Conservation (phyloP, 2,329 filamentous ascomycete species). For the Cylindrodendrum hubeiense region DNA sequence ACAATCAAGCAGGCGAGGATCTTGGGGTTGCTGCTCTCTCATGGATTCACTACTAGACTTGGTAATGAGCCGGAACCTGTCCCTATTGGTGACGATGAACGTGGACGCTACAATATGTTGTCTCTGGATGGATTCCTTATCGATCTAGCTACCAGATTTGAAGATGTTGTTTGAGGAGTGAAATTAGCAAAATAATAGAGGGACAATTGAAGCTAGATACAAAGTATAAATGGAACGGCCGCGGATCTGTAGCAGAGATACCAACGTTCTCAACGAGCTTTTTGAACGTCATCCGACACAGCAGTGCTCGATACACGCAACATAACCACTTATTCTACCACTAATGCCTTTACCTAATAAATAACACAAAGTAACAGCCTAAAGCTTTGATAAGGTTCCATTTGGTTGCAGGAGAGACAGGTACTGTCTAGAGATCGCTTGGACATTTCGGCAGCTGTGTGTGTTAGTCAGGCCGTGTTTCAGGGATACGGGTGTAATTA, state of each 20-base stretch:
- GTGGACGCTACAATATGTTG: too few relatives aligned
- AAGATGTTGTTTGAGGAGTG: too few relatives aligned
- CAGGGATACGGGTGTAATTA: neutral
- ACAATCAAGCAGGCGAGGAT: slow-evolving; percentile 49
- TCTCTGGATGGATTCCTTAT: too few relatives aligned
- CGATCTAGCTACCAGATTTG: too few relatives aligned
- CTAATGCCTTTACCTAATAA: too few relatives aligned
- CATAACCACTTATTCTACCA: neutral
- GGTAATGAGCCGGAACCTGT: slow-evolving; percentile 49
- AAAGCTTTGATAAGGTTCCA: slow-evolving; percentile 15
- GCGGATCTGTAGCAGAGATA: too few relatives aligned
- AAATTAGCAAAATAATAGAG: too few relatives aligned
- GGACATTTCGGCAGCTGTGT: slow-evolving; percentile 20
- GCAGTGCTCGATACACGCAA: too few relatives aligned
- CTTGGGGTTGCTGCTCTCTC: slow-evolving; percentile 49
- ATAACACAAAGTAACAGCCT: neutral
- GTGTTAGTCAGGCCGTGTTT: neutral
- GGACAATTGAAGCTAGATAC: too few relatives aligned
- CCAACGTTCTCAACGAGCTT: too few relatives aligned
- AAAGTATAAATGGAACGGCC: too few relatives aligned
- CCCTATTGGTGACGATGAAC: slow-evolving; percentile 43
- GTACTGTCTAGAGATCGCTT: slow-evolving; percentile 24
- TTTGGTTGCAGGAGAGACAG: slow-evolving; percentile 22
- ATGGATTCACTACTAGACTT: slow-evolving; percentile 55
- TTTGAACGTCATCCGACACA: too few relatives aligned